Evolutionary conservation across 805 yeast species (phyloP).

Genomic region (Candida boidinii): DNA sequence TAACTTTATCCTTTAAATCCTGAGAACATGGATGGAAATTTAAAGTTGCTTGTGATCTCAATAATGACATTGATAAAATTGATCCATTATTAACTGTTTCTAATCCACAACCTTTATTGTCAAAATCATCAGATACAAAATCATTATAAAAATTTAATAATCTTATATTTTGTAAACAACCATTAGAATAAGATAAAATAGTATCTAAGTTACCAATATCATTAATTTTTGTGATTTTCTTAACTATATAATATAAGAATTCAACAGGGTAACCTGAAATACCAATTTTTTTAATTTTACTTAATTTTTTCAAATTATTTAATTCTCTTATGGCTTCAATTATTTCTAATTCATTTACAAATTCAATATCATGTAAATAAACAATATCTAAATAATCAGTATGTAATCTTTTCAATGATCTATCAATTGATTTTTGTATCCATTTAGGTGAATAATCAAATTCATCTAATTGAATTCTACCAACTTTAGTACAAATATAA

Average conservation of each 20-base stretch:
- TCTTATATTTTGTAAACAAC: conserved; percentile 68
- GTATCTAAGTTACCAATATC: conserved; percentile 63
- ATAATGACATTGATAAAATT: conserved; percentile 79
- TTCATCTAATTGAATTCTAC: conserved; percentile 57
- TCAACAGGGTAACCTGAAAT: conserved; percentile 83
- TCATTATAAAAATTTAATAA: conserved; percentile 38
- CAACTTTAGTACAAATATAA: conserved; percentile 79
- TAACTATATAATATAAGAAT: conserved; percentile 48
- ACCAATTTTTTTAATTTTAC: conserved; percentile 60
- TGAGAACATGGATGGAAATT: conserved; percentile 74
- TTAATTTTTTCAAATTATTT: conserved; percentile 51
- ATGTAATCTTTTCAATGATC: conserved; percentile 60
- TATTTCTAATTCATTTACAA: conserved; percentile 47
- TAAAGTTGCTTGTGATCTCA: conserved; percentile 59
- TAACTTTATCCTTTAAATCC: conserved; percentile 46
- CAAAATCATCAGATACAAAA: too few relatives aligned
- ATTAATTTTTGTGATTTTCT: conserved; percentile 21
- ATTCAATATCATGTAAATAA: conserved; percentile 85
- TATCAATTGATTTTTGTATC: conserved; percentile 51
- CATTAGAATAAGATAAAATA: conserved; percentile 69
- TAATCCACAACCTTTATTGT: conserved; percentile 44
- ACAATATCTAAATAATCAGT: conserved; percentile 73
- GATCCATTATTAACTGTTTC: conserved; percentile 68
- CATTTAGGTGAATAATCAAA: conserved; percentile 65
- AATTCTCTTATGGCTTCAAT: conserved; percentile 58